Evolutionary conservation across 2,329 filamentous ascomycete species (phyloP).

Genomic region (Dryadomyces quercus-mongolicae): DNA sequence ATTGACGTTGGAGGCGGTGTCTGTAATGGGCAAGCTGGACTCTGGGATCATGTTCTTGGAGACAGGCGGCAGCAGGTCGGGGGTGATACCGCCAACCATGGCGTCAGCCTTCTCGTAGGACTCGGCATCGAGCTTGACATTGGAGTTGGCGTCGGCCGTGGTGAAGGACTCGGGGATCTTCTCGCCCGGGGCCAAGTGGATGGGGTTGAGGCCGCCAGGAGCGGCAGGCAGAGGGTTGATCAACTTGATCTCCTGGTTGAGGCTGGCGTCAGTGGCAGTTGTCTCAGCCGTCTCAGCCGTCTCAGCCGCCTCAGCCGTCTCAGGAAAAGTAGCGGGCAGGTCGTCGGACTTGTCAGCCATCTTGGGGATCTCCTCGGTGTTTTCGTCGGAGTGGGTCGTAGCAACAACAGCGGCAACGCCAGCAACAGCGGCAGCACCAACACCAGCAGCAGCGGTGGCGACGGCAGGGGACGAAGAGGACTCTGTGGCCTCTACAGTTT

Average conservation of each 20-base stretch:
- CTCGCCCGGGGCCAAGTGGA: constrained; percentile 69
- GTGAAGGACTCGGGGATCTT: constrained; percentile 61
- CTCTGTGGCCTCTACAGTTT: background rate
- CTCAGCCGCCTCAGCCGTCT: background rate
- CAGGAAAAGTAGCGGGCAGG: too few relatives aligned
- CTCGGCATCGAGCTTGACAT: constrained; percentile 68
- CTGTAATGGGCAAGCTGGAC: constrained; percentile 59
- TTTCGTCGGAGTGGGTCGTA: background rate
- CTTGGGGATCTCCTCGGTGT: background rate
- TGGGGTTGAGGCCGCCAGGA: constrained; percentile 60
- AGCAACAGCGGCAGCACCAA: constrained; percentile 3
- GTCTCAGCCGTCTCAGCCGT: background rate
- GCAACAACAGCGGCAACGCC: background rate
- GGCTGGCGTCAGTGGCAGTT: constrained; percentile 19
- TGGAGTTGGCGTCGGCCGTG: constrained; percentile 54
- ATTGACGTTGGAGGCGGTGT: constrained; percentile 15
- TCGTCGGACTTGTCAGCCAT: background rate
- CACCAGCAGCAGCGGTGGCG: constrained; percentile 5
- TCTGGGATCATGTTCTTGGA: constrained; percentile 63
- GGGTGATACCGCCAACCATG: constrained; percentile 32
- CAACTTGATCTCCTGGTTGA: constrained; percentile 37
- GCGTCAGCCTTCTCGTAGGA: constrained; percentile 76
- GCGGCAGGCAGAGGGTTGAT: constrained; percentile 52
- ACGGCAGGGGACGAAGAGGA: constrained; percentile 4
- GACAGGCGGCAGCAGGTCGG: constrained; percentile 39